A percentile compares a stretch with the other conserved stretches of the same genome.
Evolutionary conservation across 192 early-diverging fungal species (phyloP).

Genomic region (Diversispora epigaea): DNA sequence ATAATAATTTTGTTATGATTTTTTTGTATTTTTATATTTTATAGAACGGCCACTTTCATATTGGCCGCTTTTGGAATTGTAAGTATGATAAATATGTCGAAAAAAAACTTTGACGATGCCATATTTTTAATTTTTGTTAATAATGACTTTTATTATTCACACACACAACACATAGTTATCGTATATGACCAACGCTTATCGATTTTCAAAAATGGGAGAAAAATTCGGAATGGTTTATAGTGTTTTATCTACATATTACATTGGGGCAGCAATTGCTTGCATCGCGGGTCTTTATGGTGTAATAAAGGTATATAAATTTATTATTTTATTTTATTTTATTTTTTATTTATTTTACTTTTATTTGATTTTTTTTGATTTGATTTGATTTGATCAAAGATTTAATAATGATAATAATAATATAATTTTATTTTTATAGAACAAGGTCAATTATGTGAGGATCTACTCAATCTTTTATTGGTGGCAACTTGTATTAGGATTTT

Average conservation of each 20-base stretch:
- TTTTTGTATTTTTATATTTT: neutral
- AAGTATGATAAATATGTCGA: neutral
- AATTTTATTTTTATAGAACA: conserved; percentile 24
- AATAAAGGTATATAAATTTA: conserved; percentile 16
- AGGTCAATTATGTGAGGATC: conserved; percentile 30
- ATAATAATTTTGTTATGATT: neutral
- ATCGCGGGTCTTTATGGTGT: conserved; percentile 30
- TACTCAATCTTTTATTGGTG: conserved; percentile 32
- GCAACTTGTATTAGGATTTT: conserved; percentile 29
- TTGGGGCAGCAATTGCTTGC: conserved; percentile 21
- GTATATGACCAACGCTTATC: conserved; percentile 25
- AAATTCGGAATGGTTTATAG: conserved; percentile 20
- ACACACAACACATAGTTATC: neutral
- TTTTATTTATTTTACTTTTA: neutral
- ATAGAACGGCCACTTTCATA: conserved; percentile 32
- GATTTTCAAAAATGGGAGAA: conserved; percentile 9
- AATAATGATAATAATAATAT: neutral
- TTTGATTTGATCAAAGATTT: too few relatives aligned
- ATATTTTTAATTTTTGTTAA: neutral
- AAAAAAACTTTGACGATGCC: neutral
- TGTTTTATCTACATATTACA: conserved; percentile 31
- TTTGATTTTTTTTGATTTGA: neutral
- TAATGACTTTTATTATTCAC: neutral
- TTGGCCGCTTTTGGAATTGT: conserved; percentile 30
- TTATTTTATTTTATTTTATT: neutral